phyloP scores from a whole-genome alignment of 2,329 filamentous ascomycete species.

The Aquanectria penicillioides region DNA sequence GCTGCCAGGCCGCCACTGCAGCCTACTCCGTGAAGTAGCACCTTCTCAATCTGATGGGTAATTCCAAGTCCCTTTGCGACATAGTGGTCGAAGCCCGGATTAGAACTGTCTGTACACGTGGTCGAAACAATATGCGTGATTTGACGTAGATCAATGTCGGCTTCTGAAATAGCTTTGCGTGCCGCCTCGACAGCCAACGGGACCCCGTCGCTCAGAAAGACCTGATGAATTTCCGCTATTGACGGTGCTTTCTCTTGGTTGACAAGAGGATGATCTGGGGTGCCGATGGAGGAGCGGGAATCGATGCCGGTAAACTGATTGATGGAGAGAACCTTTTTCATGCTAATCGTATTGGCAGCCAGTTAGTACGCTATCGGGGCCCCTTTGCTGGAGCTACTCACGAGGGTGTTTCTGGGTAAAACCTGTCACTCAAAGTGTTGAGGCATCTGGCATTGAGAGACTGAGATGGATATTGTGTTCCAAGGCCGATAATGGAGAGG shows the following conservation, averaged over 20 bases:
- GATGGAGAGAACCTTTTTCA: conserved; percentile 71
- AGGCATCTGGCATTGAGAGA: conserved; percentile 61
- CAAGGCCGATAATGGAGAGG: conserved; percentile 69
- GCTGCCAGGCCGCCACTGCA: conserved; percentile 72
- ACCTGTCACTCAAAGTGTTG: conserved; percentile 62
- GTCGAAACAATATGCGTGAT: conserved; percentile 76
- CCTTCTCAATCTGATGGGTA: conserved; percentile 68
- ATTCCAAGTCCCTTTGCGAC: conserved; percentile 69
- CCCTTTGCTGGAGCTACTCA: conserved; percentile 49
- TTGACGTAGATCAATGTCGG: conserved; percentile 58
- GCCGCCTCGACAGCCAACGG: conserved; percentile 66
- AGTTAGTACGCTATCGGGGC: not conserved
- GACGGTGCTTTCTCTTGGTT: conserved; percentile 63
- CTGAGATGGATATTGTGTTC: conserved; percentile 69
- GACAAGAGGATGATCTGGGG: conserved; percentile 68
- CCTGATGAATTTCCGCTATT: conserved; percentile 63
- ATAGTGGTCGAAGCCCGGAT: conserved; percentile 74
- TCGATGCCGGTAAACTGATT: conserved; percentile 74
- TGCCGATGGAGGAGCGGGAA: conserved; percentile 69
- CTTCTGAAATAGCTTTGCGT: conserved; percentile 65
- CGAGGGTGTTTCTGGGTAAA: conserved; percentile 69
- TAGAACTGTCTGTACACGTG: conserved; percentile 75
- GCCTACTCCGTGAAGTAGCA: conserved; percentile 72
- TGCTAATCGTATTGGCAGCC: conserved; percentile 50
- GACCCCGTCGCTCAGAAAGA: conserved; percentile 67